These are phyloP conservation scores for Sclerotinia trifoliorum DNA, from an alignment of 2,329 filamentous ascomycete species.

Conservation along the genomic window DNA sequence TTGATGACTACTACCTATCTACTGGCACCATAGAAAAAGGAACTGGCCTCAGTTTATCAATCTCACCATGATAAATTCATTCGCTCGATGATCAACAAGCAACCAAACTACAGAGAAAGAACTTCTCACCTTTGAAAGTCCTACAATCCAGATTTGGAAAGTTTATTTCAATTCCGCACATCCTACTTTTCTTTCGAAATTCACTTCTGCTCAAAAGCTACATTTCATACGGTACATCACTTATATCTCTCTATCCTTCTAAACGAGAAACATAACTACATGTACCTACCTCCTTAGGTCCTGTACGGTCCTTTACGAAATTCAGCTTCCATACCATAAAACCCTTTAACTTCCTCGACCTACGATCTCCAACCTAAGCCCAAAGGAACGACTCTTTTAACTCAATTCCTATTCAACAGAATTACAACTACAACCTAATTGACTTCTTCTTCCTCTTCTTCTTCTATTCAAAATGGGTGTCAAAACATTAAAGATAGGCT, in stretches of 20 bases:
- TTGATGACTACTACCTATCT: background rate
- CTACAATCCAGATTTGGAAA: background rate
- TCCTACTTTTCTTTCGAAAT: slow-evolving; percentile 1
- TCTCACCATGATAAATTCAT: background rate
- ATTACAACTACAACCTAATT: background rate
- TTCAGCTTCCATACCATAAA: background rate
- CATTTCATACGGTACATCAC: background rate
- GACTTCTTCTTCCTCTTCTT: background rate
- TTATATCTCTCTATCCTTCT: background rate
- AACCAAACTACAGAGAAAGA: background rate
- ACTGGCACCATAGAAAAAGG: too few species aligned
- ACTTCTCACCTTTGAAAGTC: background rate
- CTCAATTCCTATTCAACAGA: background rate
- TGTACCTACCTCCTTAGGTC: too few species aligned
- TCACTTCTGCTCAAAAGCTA: background rate
- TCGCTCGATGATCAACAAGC: background rate
- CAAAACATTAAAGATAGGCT: slow-evolving; percentile 34
- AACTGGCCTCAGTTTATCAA: background rate
- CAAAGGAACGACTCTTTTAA: background rate
- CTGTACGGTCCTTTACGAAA: background rate
- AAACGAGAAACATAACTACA: background rate
- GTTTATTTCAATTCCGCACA: background rate
- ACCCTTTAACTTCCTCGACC: background rate
- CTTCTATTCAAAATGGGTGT: slow-evolving; percentile 28
- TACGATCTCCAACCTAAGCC: background rate